Evolutionary conservation across 164 flowering plant genomes (phyloP), one percentile per base, ranked within the genome.

Genomic region (Aristolochia californica): DNA sequence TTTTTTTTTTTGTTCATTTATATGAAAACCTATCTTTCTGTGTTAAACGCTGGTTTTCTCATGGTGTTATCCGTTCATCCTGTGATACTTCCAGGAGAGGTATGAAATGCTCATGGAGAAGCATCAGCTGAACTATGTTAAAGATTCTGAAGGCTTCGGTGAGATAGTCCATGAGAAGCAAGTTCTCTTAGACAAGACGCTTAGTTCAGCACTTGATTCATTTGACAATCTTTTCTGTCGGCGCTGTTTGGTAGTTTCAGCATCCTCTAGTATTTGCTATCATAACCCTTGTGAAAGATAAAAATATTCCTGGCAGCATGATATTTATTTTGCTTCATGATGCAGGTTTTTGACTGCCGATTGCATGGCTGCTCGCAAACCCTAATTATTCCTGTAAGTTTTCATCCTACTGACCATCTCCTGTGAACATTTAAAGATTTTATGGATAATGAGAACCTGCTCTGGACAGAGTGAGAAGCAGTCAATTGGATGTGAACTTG

Each of bases 161-260:
- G 76, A 70, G 56, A 63, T 48, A 45, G 70, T 53, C 56, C 56
- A 64, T 59, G 76, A 73, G 53, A 68, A 55, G 65, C 71, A 70
- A 48, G 65, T 72, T 28, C 66, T 66, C 47, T 66, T 84, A 66
- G 87, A 83, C 45, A 88, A 84, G 76, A 80, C 83, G 70, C 89
- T 94, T 18, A 62, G 70, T 76, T 75, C 83, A 53, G 82, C 96
- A 66, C 70, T 90, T 66, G 97, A 90, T 82, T 88, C 99, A 59
- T 80, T 90, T 71, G 97, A 94, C 69, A 90, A 84, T 71, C 87
- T 90, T 30, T 94, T 94, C 57, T 94, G 99, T 59, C 96, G 99
- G 7, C 97, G 97, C 62, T 94, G 99, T 75, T 70, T 94, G 96
- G 99, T 90, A 83, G 53, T 62, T 60, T 34, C 20, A 53, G 23